Percentiles rank a stretch among this genome's conserved stretches.
These are phyloP conservation scores for Pascua sp. DNA, from an alignment of 1,284 basidiomycete genomes.

Conservation along the genomic window DNA sequence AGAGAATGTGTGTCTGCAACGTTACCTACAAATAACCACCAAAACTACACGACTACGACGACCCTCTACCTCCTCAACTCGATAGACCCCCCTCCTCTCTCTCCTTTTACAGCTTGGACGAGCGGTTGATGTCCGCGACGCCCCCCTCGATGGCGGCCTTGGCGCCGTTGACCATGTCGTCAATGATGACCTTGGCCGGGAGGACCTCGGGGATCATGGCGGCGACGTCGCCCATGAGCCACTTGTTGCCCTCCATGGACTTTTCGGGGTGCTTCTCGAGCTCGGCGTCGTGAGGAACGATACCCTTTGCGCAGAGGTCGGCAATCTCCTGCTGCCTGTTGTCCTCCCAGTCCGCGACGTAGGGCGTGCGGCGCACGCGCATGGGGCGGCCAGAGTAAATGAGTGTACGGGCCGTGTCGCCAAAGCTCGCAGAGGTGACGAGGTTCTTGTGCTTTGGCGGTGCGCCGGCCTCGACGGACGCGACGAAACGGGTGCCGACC, in stretches of 20 bases:
- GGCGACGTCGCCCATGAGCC: conserved; percentile 70
- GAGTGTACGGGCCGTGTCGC: conserved; percentile 63
- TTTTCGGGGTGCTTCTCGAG: conserved; percentile 74
- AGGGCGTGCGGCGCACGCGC: conserved; percentile 72
- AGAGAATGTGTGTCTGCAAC: no score
- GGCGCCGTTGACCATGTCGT: conserved; percentile 59
- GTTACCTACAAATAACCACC: no score
- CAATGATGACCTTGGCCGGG: conserved; percentile 75
- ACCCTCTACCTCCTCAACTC: no score
- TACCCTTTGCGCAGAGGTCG: conserved; percentile 68
- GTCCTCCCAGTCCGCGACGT: conserved; percentile 66
- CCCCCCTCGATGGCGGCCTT: conserved; percentile 33
- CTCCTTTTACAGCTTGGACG: not conserved
- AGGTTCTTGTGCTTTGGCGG: conserved; percentile 77
- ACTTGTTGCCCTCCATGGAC: conserved; percentile 61
- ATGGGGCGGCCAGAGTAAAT: conserved; percentile 86
- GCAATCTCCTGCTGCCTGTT: conserved; percentile 50
- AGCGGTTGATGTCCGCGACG: not conserved
- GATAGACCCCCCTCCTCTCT: not conserved
- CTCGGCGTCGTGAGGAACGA: conserved; percentile 68
- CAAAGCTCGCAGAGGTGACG: conserved; percentile 44
- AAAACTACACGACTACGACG: not conserved
- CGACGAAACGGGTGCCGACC: conserved; percentile 89
- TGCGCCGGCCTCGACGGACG: conserved; percentile 62
- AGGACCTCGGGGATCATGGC: conserved; percentile 71